Evolutionary conservation across 2,329 filamentous ascomycete genomes (phyloP), one percentile per base, ranked within the genome.

Genomic region (Aspergillus glaucus): DNA sequence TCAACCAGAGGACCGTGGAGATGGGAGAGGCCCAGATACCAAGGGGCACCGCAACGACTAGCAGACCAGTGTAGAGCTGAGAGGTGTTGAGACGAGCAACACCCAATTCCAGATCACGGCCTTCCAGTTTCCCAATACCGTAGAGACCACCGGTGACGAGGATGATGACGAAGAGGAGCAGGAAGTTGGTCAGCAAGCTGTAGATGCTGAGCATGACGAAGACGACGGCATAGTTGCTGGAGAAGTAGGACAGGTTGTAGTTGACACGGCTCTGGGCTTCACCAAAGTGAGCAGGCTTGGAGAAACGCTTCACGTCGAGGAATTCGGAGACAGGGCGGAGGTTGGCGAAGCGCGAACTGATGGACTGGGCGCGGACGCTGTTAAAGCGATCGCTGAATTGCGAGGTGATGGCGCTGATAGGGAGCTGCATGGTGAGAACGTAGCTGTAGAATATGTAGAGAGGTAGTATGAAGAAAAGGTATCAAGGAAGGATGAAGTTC

Each of bases 181-280:
- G 73, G 64, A 82, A 78, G 75, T 96, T 97, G 61, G 88, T 93
- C 64, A 98, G 79, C 63, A 98, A 75, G 64, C 88, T 88, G 79
- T 98, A 98, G 74, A 98, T 86, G 77, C 87, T 88, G 65, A 98
- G 85, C 85, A 98, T 94, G 62, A 87, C 78, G 68, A 97, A 95
- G 61, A 97, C 82, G 55, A 87, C 86, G 59, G 87, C 86, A 80
- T 98, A 98, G 78, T 98, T 98, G 85, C 89, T 96, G 54, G 90
- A 94, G 79, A 95, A 98, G 77, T 97, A 87, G 69, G 87, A 84
- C 57, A 98, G 76, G 73, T 98, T 98, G 84, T 96, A 96, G 79
- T 94, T 95, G 75, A 95, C 85, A 57, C 92, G 84, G 61, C 86
- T 90, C 73, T 97, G 92, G 56, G 89, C 83, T 71, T 96, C 91